Percentiles rank a stretch among this genome's conserved stretches.
Evolutionary conservation across 495 filamentous ascomycete genomes (phyloP).

Genomic region (Talaromyces stipitatus): DNA sequence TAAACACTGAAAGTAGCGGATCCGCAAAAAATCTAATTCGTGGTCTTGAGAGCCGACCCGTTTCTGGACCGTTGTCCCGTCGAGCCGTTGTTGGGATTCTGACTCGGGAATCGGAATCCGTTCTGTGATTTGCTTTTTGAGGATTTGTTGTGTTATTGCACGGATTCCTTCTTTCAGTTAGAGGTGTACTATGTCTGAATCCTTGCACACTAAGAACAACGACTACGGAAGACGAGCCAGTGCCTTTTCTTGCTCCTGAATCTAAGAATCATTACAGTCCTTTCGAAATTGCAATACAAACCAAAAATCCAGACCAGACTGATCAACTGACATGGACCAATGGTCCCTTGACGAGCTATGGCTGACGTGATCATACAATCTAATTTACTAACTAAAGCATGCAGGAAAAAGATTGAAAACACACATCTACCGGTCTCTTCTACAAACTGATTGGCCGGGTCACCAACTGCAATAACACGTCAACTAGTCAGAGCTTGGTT

Average conservation of each 20-base stretch:
- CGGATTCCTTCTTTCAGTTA: neutral
- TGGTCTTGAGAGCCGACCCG: neutral
- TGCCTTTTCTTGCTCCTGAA: neutral
- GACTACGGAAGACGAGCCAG: neutral
- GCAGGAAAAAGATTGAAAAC: neutral
- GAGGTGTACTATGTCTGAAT: neutral
- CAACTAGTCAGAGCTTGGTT: too few species aligned
- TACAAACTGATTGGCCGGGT: neutral
- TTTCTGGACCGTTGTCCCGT: neutral
- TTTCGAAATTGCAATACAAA: neutral
- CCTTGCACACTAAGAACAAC: neutral
- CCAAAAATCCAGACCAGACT: neutral
- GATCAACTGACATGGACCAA: neutral
- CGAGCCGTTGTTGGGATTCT: too few species aligned
- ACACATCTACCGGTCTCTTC: neutral
- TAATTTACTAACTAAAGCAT: neutral
- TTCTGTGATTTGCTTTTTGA: neutral
- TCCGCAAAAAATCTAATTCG: neutral
- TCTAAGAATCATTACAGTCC: neutral
- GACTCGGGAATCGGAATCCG: neutral
- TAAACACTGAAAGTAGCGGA: neutral
- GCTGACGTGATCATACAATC: neutral
- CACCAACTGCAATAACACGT: neutral
- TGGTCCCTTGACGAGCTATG: neutral
- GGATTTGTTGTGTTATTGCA: neutral